A percentile compares a stretch with the other conserved stretches of the same genome.
phyloP scores from a whole-genome alignment of 371 early-diverging fungal species.

The Mucor mucedo region DNA sequence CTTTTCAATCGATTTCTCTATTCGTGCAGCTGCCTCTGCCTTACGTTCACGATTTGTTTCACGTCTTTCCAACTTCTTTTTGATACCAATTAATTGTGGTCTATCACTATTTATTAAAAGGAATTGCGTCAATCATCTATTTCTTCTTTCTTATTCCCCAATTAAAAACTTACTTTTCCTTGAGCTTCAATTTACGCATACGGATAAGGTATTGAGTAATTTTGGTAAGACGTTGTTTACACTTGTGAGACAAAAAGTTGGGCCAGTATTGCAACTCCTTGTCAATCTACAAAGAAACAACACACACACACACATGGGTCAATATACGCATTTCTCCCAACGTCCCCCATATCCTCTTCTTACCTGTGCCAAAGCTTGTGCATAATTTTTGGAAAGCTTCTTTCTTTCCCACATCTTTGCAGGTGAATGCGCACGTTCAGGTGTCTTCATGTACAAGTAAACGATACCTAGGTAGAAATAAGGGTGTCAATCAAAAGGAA shows the following conservation, averaged over 20 bases:
- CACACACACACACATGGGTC: background rate
- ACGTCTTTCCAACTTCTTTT: conserved; percentile 93
- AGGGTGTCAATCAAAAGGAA: background rate
- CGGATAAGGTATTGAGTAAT: conserved; percentile 96
- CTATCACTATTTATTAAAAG: conserved; percentile 39
- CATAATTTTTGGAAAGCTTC: conserved; percentile 92
- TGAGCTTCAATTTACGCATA: conserved; percentile 90
- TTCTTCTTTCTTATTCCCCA: too few species aligned
- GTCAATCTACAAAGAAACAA: conserved; percentile 90
- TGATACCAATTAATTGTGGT: conserved; percentile 86
- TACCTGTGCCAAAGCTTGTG: conserved; percentile 88
- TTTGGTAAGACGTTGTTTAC: conserved; percentile 98
- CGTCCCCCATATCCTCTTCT: background rate
- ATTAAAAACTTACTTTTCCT: conserved; percentile 61
- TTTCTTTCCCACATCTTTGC: conserved; percentile 96
- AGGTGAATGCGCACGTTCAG: conserved; percentile 97
- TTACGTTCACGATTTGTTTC: conserved; percentile 92
- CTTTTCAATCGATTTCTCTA: conserved; percentile 97
- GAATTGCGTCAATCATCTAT: background rate
- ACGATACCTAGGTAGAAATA: conserved; percentile 67
- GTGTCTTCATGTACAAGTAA: conserved; percentile 96
- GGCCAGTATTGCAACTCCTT: conserved; percentile 95
- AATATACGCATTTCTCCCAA: background rate
- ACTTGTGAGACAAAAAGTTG: conserved; percentile 91
- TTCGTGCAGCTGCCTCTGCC: conserved; percentile 92